Evolutionary conservation across 352 stramenopile species (phyloP), one percentile per base, ranked within the genome.

Genomic region (Phytopythium delawarense): DNA sequence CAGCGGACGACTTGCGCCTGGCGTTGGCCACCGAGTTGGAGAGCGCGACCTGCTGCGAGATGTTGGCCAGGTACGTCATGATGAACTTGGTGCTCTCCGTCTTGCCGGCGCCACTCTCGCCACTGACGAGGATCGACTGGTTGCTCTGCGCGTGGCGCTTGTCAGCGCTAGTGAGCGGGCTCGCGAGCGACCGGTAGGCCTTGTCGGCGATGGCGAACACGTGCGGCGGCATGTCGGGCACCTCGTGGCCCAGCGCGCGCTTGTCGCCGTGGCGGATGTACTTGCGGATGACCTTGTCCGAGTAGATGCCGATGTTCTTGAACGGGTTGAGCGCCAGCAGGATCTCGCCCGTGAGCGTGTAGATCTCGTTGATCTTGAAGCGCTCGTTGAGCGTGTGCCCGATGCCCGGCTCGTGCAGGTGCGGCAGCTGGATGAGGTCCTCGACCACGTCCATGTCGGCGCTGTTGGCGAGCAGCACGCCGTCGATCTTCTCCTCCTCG

Each of bases 61-160:
- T 88, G 35, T 87, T 97, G 8, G 96, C 92, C 30, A 99, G 71
- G 71, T 98, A 99, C 63, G 97, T 81, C 80, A 99, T 95, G 28
- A 98, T 85, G 63, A 98, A 90, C 77, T 99, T 99, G 40, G 96
- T 99, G 15, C 90, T 97, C 58, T 98, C 96, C 16, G 96, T 98
- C 78, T 99, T 99, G 39, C 96, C 96, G 15, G 96, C 96, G 37
- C 96, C 96, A 59, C 70, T 92, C 74, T 98, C 92, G 40, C 92
- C 92, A 37, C 83, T 96, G 20, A 98, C 94, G 18, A 98, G 74
- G 49, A 98, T 96, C 12, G 86, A 94, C 75, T 98, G 93, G 76
- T 98, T 89, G 7, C 72, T 74, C 28, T 67, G 57, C 1, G 67
- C 34, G 67, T 66, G 21, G 28, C 28, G 58, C 44, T 18, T 51